These are phyloP conservation scores for Stephania japonica DNA, from an alignment of 164 flowering plant species.

Conservation along the genomic window DNA sequence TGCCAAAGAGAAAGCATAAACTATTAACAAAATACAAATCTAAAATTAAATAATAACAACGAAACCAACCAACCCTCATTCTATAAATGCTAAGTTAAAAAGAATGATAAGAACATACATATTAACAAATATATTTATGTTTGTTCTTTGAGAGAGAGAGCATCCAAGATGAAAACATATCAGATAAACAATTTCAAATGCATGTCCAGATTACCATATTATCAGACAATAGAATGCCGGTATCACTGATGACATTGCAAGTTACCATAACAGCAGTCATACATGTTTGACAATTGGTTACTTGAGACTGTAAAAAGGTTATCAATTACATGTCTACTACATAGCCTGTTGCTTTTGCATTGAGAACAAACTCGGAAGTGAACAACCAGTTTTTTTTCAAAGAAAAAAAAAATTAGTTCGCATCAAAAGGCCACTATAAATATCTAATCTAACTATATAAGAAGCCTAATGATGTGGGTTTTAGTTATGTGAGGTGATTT, in stretches of 20 bases:
- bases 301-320: no score
- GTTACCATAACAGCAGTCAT: background rate
- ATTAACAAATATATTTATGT: background rate
- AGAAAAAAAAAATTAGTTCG: background rate
- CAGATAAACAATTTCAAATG: background rate
- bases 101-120: background rate
- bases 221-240: background rate
- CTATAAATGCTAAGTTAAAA: background rate
- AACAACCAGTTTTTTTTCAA: no score
- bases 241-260: background rate
- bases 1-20: slow-evolving; percentile 17
- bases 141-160: background rate
- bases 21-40: background rate
- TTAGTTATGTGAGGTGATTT: background rate
- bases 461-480: background rate
- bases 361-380: no score
- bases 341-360: no score
- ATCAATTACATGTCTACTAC: no score
- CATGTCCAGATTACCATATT: background rate
- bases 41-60: background rate
- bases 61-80: background rate
- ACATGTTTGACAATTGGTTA: background rate
- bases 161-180: no score
- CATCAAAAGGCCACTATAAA: background rate
- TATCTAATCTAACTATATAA: background rate